These are phyloP conservation scores for Arthrobotrys pseudoclavata DNA, from an alignment of 2,329 filamentous ascomycete genomes.

Conservation along the genomic window DNA sequence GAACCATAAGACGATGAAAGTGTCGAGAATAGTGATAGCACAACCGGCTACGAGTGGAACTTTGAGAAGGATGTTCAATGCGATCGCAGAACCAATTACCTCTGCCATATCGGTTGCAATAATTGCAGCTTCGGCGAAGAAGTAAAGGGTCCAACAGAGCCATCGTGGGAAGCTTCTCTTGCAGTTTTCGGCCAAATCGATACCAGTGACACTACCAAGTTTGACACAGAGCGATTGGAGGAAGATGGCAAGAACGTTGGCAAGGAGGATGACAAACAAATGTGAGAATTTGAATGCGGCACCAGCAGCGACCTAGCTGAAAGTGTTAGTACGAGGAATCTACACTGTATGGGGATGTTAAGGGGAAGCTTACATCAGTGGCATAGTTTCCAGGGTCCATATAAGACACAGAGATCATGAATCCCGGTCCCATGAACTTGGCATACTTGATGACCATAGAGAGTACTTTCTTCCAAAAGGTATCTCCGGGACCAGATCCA, in stretches of 20 bases:
- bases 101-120: constrained; percentile 74
- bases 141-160: constrained; percentile 71
- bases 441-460: constrained; percentile 68
- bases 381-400: constrained; percentile 78
- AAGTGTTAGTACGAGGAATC: constrained; percentile 7
- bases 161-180: constrained; percentile 70
- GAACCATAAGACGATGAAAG: constrained; percentile 77
- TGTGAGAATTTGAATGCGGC: constrained; percentile 76
- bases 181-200: constrained; percentile 72
- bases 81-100: constrained; percentile 79
- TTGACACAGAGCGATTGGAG: constrained; percentile 77
- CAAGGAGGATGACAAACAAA: constrained; percentile 77
- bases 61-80: constrained; percentile 75
- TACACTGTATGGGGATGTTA: background rate
- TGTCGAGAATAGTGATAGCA: constrained; percentile 77
- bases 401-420: constrained; percentile 75
- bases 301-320: constrained; percentile 72
- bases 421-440: constrained; percentile 76
- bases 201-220: constrained; percentile 71
- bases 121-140: constrained; percentile 72
- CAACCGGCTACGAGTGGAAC: constrained; percentile 78
- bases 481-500: constrained; percentile 14
- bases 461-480: constrained; percentile 48
- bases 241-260: constrained; percentile 79
- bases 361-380: constrained; percentile 69